A percentile compares a stretch with the other conserved stretches of the same genome.
These are phyloP conservation scores for Laburnicola sp. DNA, from an alignment of 2,329 filamentous ascomycete species.

Conservation along the genomic window DNA sequence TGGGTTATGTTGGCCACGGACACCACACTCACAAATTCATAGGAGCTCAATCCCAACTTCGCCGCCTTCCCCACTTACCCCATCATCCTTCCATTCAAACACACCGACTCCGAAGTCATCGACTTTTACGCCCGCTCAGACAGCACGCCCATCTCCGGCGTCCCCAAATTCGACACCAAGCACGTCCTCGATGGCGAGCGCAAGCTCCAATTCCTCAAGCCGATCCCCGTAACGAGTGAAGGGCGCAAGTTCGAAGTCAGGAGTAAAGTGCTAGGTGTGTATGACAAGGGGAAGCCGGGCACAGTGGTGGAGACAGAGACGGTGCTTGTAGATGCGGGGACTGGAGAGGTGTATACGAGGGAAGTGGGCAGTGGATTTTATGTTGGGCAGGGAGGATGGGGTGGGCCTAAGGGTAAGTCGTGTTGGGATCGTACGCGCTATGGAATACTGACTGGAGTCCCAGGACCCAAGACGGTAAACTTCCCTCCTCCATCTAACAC, in stretches of 20 bases:
- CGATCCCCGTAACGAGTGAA: constrained; percentile 70
- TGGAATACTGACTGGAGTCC: neutral
- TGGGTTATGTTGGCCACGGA: too few relatives aligned
- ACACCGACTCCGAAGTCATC: constrained; percentile 72
- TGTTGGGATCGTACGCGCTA: neutral
- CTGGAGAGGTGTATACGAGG: constrained; percentile 71
- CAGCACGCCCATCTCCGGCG: constrained; percentile 68
- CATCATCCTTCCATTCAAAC: constrained; percentile 82
- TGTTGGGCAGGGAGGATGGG: constrained; percentile 81
- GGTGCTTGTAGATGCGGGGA: constrained; percentile 70
- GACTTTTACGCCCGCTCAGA: constrained; percentile 79
- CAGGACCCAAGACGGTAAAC: constrained; percentile 70
- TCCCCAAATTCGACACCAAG: constrained; percentile 74
- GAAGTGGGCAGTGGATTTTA: constrained; percentile 74
- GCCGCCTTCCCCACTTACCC: constrained; percentile 87
- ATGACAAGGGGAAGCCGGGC: constrained; percentile 85
- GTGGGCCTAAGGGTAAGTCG: constrained; percentile 76
- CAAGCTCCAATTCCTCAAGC: constrained; percentile 74
- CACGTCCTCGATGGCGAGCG: constrained; percentile 84
- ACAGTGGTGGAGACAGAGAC: constrained; percentile 80
- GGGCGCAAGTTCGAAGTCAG: constrained; percentile 76
- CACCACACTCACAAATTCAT: constrained; percentile 10
- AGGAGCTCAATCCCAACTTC: constrained; percentile 89
- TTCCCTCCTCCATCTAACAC: constrained; percentile 75
- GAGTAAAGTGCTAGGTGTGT: constrained; percentile 78